These are phyloP conservation scores for Seiridium unicorne DNA, from an alignment of 2,329 filamentous ascomycete species.

Conservation along the genomic window DNA sequence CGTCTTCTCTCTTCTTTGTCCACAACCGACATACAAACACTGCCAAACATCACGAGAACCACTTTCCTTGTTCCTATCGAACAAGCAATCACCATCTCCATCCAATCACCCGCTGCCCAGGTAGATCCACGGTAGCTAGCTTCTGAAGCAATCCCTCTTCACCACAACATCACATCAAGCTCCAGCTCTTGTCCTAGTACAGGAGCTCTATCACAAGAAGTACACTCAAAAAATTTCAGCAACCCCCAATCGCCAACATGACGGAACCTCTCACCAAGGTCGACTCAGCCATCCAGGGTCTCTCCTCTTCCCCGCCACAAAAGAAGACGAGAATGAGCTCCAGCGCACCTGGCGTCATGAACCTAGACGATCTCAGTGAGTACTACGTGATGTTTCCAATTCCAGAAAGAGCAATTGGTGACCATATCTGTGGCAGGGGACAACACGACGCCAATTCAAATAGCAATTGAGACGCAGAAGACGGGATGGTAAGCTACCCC, in stretches of 20 bases:
- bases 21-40: conserved; percentile 16
- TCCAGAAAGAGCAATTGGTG: neutral
- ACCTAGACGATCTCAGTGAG: conserved; percentile 84
- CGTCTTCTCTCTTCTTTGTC: conserved; percentile 12
- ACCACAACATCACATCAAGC: neutral
- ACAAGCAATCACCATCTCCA: conserved; percentile 7
- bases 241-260: conserved; percentile 11
- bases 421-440: conserved; percentile 54
- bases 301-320: conserved; percentile 54
- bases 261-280: conserved; percentile 74
- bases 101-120: conserved; percentile 12
- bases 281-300: conserved; percentile 85
- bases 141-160: conserved; percentile 1
- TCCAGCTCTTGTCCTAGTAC: neutral
- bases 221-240: conserved; percentile 2
- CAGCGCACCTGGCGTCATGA: conserved; percentile 69
- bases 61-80: conserved; percentile 11
- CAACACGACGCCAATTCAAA: conserved; percentile 67
- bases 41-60: neutral
- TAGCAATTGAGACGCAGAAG: conserved; percentile 81
- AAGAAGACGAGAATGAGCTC: conserved; percentile 75
- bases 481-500: conserved; percentile 71
- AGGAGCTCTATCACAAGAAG: neutral
- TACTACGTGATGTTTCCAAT: conserved; percentile 11
- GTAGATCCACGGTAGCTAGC: conserved; percentile 13